phyloP scores from a whole-genome alignment of 352 stramenopile species.

The Pythium dissimile region DNA sequence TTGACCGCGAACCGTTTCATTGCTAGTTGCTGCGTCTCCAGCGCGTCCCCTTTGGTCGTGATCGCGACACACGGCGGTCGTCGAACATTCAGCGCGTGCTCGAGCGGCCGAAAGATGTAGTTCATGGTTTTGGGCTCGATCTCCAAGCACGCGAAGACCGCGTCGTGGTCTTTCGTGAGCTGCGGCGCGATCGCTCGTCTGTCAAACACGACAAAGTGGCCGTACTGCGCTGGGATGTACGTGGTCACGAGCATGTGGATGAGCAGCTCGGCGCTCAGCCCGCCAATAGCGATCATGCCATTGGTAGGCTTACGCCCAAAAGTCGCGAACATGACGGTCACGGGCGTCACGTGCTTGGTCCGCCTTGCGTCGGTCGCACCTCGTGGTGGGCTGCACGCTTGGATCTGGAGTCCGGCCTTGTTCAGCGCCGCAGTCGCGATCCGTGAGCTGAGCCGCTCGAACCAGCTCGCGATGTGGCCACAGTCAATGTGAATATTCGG shows the following conservation, averaged over 20 bases:
- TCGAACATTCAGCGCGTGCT: conserved; percentile 88
- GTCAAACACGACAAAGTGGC: conserved; percentile 89
- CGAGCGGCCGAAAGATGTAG: conserved; percentile 71
- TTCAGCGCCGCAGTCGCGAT: conserved; percentile 43
- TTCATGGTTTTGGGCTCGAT: conserved; percentile 35
- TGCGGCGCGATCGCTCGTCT: conserved; percentile 50
- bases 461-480: conserved; percentile 56
- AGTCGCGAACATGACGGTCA: conserved; percentile 89
- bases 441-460: conserved; percentile 57
- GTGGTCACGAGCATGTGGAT: conserved; percentile 92
- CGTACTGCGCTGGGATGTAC: conserved; percentile 91
- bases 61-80: conserved; percentile 82
- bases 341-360: conserved; percentile 77
- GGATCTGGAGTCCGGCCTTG: conserved; percentile 62
- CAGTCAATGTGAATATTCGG: conserved; percentile 69
- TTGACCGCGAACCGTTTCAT: conserved; percentile 61
- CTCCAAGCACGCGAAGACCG: conserved; percentile 39
- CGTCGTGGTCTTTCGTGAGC: conserved; percentile 42
- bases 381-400: conserved; percentile 55
- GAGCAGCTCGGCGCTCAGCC: conserved; percentile 78
- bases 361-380: conserved; percentile 53
- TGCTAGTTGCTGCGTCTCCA: conserved; percentile 22
- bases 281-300: conserved; percentile 82
- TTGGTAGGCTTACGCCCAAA: conserved; percentile 81
- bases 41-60: conserved; percentile 27